Evolutionary conservation across 2,329 filamentous ascomycete genomes (phyloP).

Genomic region (Dactylella cylindrospora): DNA sequence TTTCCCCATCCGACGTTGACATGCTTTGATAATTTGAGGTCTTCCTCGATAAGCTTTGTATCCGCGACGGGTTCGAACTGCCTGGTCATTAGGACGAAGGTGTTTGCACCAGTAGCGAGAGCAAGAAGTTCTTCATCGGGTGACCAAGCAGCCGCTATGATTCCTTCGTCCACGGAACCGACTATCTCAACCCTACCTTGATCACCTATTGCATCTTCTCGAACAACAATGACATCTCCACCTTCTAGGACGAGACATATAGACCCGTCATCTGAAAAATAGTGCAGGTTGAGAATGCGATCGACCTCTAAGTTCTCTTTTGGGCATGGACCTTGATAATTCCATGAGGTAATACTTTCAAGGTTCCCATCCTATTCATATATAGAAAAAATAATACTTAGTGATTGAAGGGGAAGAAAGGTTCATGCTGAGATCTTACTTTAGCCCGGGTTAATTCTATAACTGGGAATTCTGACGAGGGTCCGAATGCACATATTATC

Average conservation of each 20-base stretch:
- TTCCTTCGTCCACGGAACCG: slow-evolving; percentile 88
- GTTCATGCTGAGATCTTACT: slow-evolving; percentile 45
- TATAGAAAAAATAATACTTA: slow-evolving; percentile 46
- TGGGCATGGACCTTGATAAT: slow-evolving; percentile 69
- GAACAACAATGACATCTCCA: slow-evolving; percentile 84
- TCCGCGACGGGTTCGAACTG: slow-evolving; percentile 82
- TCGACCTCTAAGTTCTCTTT: slow-evolving; percentile 74
- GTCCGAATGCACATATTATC: slow-evolving; percentile 80
- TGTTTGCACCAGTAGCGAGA: slow-evolving; percentile 75
- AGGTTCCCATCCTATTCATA: slow-evolving; percentile 45
- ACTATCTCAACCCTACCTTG: slow-evolving; percentile 90
- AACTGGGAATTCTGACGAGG: slow-evolving; percentile 66
- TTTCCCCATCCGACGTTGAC: slow-evolving; percentile 98
- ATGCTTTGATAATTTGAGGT: slow-evolving; percentile 84
- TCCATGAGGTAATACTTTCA: slow-evolving; percentile 74
- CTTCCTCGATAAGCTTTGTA: slow-evolving; percentile 69
- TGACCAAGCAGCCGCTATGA: slow-evolving; percentile 86
- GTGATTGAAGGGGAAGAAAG: background rate
- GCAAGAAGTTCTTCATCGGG: slow-evolving; percentile 89
- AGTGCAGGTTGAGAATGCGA: slow-evolving; percentile 74
- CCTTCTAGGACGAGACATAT: slow-evolving; percentile 82
- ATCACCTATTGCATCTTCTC: slow-evolving; percentile 66
- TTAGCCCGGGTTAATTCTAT: slow-evolving; percentile 68
- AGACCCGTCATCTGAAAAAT: slow-evolving; percentile 76
- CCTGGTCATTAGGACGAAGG: slow-evolving; percentile 87